Percentiles rank a stretch among this genome's conserved stretches.
Conservation (phyloP, 371 early-diverging fungal species). For the Rhizopus microsporus region DNA sequence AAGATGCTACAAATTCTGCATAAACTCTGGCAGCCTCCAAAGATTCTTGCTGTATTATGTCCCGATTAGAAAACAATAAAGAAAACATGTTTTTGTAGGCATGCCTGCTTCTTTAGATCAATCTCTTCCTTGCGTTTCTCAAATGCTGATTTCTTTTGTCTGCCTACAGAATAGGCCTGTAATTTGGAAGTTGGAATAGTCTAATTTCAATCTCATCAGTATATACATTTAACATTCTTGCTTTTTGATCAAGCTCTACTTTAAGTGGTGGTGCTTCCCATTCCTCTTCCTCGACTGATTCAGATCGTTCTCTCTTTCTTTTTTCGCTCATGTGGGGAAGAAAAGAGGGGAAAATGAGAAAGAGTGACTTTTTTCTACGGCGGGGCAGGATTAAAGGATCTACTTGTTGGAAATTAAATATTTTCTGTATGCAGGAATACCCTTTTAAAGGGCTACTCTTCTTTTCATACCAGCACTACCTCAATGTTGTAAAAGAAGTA, state of each 20-base stretch:
- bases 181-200: slow-evolving; percentile 64
- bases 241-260: not conserved
- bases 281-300: slow-evolving; percentile 8
- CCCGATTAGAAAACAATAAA: not conserved
- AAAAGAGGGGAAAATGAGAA: slow-evolving; percentile 1
- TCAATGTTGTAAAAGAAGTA: no score
- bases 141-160: slow-evolving; percentile 71
- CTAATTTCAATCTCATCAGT: slow-evolving; percentile 17
- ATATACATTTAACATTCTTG: not conserved
- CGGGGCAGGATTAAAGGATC: not conserved
- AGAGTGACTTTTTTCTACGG: not conserved
- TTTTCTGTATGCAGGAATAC: no score
- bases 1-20: slow-evolving; percentile 84
- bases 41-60: slow-evolving; percentile 53
- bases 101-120: slow-evolving; percentile 72
- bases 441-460: no score
- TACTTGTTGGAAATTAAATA: not conserved
- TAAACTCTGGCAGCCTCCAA: slow-evolving; percentile 81
- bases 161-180: slow-evolving; percentile 70
- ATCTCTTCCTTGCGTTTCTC: slow-evolving; percentile 78
- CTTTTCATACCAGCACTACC: no score
- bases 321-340: slow-evolving; percentile 19
- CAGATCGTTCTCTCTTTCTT: slow-evolving; percentile 19
- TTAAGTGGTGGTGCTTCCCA: not conserved
- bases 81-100: not conserved